Base-by-base conservation (phyloP, 345 rosid genomes). In the Hypericum androsaemum region DNA sequence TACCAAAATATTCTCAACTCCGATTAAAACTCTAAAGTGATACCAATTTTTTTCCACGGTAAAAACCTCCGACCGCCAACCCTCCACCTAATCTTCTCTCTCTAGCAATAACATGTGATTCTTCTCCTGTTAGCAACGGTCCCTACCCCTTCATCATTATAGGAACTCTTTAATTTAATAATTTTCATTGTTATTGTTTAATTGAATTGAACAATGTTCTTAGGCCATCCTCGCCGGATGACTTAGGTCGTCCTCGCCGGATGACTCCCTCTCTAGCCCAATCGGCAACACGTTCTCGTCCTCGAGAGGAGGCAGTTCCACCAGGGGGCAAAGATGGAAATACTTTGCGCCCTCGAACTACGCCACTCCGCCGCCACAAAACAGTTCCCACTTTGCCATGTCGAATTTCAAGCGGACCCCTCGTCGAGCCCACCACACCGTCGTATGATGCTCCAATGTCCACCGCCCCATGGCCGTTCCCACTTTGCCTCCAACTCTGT, bases 181-280 rank as follows among this genome's bases (percentile, higher is more conserved):
- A 13, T 49, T 13, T 0, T 0, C n/a, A 47, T n/a, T 36, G 1
- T 2, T 12, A 10, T 6, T 16, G n/a, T n/a, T n/a, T n/a, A n/a
- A n/a, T n/a, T n/a, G n/a, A n/a, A n/a, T n/a, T n/a, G n/a, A n/a
- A n/a, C n/a, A n/a, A 10, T 46, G 6, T 6, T 10, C 8, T 2
- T 72, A 84, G 90, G 66, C 17, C 82, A n/a, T n/a, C n/a, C n/a
- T n/a, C n/a, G n/a, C n/a, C n/a, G n/a, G n/a, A n/a, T n/a, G n/a
- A n/a, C n/a, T n/a, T n/a, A n/a, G n/a, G n/a, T n/a, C 85, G 48
- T 83, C 92, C 0, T 79, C 95, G 17, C 87, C 89, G 16, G 84
- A 77, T 39, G 88, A 71, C 41, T 67, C 75, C 11, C 47, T 64
- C 58, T 81, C 95, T 7, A 81, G 84, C 56, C 95, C 95, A 15